These are phyloP conservation scores for Lagerstroemia speciosa DNA, from an alignment of 345 rosid species.

Conservation along the genomic window DNA sequence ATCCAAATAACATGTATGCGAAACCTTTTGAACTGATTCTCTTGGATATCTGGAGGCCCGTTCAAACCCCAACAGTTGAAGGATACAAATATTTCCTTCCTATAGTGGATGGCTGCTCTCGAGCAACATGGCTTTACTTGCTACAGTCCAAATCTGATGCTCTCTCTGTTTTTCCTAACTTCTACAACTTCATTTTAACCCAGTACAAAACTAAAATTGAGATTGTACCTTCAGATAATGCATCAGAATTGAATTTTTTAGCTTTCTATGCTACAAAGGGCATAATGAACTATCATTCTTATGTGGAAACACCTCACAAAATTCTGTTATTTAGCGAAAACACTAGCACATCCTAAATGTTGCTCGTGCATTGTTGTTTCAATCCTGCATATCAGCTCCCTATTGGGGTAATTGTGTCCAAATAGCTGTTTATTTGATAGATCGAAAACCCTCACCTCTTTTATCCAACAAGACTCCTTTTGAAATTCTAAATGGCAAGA, in stretches of 20 bases:
- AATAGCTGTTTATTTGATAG: neutral
- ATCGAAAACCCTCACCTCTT: neutral
- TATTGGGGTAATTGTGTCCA: conserved; percentile 2
- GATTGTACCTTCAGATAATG: too few relatives aligned
- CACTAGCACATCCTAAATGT: neutral
- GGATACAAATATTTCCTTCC: too few relatives aligned
- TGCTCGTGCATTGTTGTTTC: conserved; percentile 5
- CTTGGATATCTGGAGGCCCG: neutral
- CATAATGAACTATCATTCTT: neutral
- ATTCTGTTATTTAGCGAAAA: neutral
- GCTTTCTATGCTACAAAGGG: too few relatives aligned
- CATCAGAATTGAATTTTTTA: neutral
- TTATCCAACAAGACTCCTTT: neutral
- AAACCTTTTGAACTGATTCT: neutral
- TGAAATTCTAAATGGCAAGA: neutral
- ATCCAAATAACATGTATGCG: too few relatives aligned
- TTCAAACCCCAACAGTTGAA: too few relatives aligned
- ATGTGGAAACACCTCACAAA: conserved; percentile 1
- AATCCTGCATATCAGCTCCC: neutral
- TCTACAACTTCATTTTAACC: too few relatives aligned
- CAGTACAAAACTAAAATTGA: too few relatives aligned
- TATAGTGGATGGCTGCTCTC: too few relatives aligned
- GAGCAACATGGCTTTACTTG: too few relatives aligned
- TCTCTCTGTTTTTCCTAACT: too few relatives aligned
- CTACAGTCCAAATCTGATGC: too few relatives aligned